phyloP scores from a whole-genome alignment of 495 filamentous ascomycete genomes.

The Neurospora discreta region DNA sequence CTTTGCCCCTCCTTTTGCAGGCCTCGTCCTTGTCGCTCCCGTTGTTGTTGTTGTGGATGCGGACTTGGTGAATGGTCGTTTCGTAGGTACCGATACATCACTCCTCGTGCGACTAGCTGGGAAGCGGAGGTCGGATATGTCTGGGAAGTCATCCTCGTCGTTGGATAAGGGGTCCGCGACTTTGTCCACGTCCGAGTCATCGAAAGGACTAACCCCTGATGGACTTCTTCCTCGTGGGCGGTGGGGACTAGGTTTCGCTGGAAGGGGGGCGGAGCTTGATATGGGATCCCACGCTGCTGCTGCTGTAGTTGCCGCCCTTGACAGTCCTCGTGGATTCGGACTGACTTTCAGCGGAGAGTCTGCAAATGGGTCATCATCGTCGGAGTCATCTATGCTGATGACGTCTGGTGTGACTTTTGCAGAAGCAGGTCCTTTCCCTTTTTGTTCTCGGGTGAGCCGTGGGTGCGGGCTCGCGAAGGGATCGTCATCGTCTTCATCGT shows the following conservation, averaged over 20 bases:
- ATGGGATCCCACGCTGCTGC: conserved; percentile 34
- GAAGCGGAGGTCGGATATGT: conserved; percentile 22
- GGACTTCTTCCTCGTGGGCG: conserved; percentile 4
- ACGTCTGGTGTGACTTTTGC: neutral
- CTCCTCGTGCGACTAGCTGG: neutral
- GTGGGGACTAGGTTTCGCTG: conserved; percentile 1
- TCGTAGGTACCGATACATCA: neutral
- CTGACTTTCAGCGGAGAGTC: conserved; percentile 6
- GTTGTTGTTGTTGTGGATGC: conserved; percentile 8
- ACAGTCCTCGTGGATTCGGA: neutral
- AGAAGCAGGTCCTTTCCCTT: neutral
- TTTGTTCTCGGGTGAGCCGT: neutral
- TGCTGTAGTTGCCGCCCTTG: conserved; percentile 4
- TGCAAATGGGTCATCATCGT: conserved; percentile 8
- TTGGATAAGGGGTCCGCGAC: conserved; percentile 1
- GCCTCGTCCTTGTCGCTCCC: neutral
- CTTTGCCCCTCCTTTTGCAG: conserved; percentile 6
- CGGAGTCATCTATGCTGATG: neutral
- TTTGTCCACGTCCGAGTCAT: conserved; percentile 21
- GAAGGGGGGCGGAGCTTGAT: conserved; percentile 35
- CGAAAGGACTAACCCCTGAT: conserved; percentile 14
- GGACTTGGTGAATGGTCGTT: neutral
- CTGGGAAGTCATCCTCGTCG: conserved; percentile 28
- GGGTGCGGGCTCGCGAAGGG: neutral
- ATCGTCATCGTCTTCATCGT: neutral